A percentile compares a stretch with the other conserved stretches of the same genome.
Conservation (phyloP, 2,329 filamentous ascomycete genomes). For the Nemania bipapillata region DNA sequence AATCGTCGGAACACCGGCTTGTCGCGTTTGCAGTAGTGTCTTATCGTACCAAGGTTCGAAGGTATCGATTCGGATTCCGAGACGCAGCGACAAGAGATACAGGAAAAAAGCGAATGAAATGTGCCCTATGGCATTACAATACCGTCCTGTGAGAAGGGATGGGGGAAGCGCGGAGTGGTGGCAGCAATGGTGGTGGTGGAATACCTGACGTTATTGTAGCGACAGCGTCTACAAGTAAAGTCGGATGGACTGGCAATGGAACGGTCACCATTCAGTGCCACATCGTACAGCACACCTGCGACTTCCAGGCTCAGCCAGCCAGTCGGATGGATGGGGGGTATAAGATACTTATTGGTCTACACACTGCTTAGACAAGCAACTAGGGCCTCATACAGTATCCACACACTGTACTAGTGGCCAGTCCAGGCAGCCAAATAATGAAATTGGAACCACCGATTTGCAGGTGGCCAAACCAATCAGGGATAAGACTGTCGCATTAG, state of each 20-base stretch:
- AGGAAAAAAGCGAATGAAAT: conserved; percentile 32
- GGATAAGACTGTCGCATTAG: conserved; percentile 3
- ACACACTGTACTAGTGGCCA: neutral
- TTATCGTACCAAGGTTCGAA: neutral
- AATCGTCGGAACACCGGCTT: conserved; percentile 8
- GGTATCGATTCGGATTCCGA: neutral
- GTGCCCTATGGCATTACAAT: conserved; percentile 24
- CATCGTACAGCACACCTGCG: conserved; percentile 5
- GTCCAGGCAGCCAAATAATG: conserved; percentile 19
- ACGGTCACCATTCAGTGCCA: conserved; percentile 3
- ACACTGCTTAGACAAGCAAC: neutral
- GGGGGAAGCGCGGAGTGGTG: neutral
- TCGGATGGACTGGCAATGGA: neutral
- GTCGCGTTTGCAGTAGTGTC: conserved; percentile 7
- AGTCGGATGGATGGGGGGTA: conserved; percentile 7
- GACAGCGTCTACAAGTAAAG: neutral
- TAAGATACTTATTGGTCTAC: neutral
- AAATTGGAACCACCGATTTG: conserved; percentile 10
- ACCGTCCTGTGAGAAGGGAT: neutral
- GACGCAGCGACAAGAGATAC: conserved; percentile 11
- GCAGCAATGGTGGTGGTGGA: conserved; percentile 18
- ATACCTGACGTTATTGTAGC: conserved; percentile 11
- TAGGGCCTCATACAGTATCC: neutral
- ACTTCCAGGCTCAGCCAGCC: neutral
- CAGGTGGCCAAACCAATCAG: conserved; percentile 10